A percentile compares a stretch with the other conserved stretches of the same genome.
Evolutionary conservation across 257 asterid genomes (phyloP).

Genomic region (Thymus quinquecostatus): DNA sequence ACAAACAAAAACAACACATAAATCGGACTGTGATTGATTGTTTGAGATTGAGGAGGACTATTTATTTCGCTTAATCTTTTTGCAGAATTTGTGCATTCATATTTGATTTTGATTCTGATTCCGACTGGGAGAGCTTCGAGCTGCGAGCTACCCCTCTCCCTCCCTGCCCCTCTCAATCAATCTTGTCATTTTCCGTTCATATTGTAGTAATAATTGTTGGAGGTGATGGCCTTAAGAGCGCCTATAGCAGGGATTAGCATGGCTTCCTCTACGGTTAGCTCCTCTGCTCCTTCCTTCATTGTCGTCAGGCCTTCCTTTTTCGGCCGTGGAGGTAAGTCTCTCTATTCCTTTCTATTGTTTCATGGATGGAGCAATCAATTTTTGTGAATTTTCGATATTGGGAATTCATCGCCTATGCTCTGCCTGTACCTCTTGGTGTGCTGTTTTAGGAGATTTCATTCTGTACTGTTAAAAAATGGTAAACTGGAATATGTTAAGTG

Average conservation of each 20-base stretch:
- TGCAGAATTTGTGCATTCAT: no score
- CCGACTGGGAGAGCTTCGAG: no score
- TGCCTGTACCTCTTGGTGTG: slow-evolving; percentile 18
- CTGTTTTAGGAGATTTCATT: neutral
- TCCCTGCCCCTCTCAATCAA: no score
- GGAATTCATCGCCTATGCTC: neutral
- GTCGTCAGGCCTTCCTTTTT: slow-evolving; percentile 55
- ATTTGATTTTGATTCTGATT: no score
- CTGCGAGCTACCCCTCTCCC: no score
- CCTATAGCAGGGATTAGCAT: slow-evolving; percentile 57
- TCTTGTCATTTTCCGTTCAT: no score
- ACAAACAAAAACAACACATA: no score
- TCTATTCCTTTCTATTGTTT: neutral
- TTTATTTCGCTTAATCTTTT: no score
- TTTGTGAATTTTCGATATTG: slow-evolving; percentile 24
- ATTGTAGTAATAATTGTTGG: neutral
- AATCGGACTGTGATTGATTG: no score
- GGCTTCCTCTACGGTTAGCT: slow-evolving; percentile 51
- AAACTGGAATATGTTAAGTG: neutral
- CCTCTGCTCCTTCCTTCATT: slow-evolving; percentile 55
- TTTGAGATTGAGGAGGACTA: no score
- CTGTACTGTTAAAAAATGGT: neutral
- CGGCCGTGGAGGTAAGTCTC: slow-evolving; percentile 73
- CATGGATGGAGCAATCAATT: neutral
- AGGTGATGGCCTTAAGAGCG: slow-evolving; percentile 64